Conservation (phyloP, 306 rosid genomes). For the Sicyos edulis region DNA sequence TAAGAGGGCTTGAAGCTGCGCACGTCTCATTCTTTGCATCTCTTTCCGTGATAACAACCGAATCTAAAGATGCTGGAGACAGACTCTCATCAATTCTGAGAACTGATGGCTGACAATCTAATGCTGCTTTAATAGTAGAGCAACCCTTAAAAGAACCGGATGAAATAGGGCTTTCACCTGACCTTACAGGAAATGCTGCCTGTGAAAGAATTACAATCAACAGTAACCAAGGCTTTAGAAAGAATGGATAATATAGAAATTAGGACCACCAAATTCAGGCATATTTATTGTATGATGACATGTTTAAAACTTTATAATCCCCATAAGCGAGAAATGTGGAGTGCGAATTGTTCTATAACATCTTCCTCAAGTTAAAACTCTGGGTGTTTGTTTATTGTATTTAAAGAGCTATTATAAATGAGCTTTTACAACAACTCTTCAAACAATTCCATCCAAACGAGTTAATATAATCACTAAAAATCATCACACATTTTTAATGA, state of each 20-base stretch:
- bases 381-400: too few relatives aligned
- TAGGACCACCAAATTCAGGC: neutral
- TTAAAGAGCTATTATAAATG: too few relatives aligned
- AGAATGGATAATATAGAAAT: neutral
- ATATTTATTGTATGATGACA: neutral
- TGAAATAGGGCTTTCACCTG: constrained; percentile 72
- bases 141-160: constrained; percentile 54
- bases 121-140: constrained; percentile 48
- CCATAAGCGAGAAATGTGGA: neutral
- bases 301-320: neutral
- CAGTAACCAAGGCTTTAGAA: constrained; percentile 17
- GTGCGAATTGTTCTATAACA: neutral
- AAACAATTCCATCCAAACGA: too few relatives aligned
- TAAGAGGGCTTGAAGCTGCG: constrained; percentile 50
- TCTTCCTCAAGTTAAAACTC: constrained; percentile 8
- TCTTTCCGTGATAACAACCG: constrained; percentile 75
- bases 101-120: constrained; percentile 53
- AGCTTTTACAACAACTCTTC: too few relatives aligned
- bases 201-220: constrained; percentile 26
- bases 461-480: too few relatives aligned
- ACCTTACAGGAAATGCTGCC: constrained; percentile 68
- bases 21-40: constrained; percentile 65
- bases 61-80: constrained; percentile 85
- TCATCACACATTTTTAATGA: too few relatives aligned
- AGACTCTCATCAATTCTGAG: constrained; percentile 68